These are phyloP conservation scores for Talaromyces sp. DNA, from an alignment of 2,329 filamentous ascomycete species.

Conservation along the genomic window DNA sequence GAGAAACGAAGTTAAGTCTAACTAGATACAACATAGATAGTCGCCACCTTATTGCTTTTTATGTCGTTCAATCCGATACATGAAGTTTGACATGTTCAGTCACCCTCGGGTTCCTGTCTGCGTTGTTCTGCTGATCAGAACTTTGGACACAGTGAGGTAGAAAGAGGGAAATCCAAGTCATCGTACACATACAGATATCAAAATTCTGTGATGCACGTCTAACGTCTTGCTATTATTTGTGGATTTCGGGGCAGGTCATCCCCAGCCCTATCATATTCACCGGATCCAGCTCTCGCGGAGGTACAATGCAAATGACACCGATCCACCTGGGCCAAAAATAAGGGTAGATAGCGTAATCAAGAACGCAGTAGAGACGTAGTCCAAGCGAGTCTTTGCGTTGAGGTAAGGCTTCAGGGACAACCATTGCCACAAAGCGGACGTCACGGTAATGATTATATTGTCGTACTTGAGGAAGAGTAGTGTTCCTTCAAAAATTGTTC, in stretches of 20 bases:
- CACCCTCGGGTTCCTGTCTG: background rate
- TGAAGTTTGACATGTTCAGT: too few species aligned
- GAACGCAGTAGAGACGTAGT: background rate
- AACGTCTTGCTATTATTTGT: background rate
- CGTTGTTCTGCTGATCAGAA: background rate
- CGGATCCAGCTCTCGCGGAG: background rate
- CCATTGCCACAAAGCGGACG: background rate
- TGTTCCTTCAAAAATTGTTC: background rate
- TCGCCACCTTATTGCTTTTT: background rate
- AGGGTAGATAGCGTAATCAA: background rate
- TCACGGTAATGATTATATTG: background rate
- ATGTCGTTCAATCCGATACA: too few species aligned
- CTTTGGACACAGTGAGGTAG: background rate
- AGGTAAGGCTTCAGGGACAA: background rate
- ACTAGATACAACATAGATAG: background rate
- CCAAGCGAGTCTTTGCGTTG: background rate
- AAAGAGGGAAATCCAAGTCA: background rate
- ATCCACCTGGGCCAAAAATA: background rate
- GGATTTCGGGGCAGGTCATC: background rate
- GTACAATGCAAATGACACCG: background rate
- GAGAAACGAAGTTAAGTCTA: too few species aligned
- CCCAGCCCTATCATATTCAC: background rate
- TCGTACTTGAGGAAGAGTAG: slow-evolving; percentile 3
- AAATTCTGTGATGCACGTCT: background rate
- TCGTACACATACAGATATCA: background rate